These are phyloP conservation scores for Kwoniella dejecticola DNA, from an alignment of 768 basidiomycete species.

Conservation along the genomic window DNA sequence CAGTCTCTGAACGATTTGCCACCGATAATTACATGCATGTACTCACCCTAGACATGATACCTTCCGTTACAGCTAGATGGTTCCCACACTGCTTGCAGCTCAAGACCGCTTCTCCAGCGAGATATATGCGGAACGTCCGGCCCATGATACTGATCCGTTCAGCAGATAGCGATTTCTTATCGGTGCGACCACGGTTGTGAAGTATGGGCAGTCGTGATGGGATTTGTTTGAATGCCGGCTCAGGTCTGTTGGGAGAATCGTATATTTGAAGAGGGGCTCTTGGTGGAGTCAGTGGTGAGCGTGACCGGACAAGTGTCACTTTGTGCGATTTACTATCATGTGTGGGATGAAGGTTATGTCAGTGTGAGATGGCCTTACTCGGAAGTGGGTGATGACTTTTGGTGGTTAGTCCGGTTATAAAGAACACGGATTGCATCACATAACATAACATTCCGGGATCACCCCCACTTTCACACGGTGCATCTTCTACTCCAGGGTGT, in stretches of 20 bases:
- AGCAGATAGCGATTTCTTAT: no score
- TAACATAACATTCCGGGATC: background rate
- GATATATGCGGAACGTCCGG: constrained; percentile 47
- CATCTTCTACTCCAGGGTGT: background rate
- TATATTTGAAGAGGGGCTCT: no score
- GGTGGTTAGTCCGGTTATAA: background rate
- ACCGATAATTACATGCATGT: background rate
- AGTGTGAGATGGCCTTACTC: background rate
- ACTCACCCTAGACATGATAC: constrained; percentile 46
- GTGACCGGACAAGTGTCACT: no score
- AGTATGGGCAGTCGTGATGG: no score
- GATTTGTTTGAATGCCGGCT: no score
- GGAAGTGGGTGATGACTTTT: background rate
- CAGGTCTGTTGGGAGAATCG: no score
- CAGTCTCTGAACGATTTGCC: background rate
- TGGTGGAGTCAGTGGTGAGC: no score
- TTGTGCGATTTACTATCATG: no score
- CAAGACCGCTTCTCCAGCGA: constrained; percentile 50
- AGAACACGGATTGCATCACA: background rate
- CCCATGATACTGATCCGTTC: constrained; percentile 39
- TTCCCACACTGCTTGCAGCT: constrained; percentile 51
- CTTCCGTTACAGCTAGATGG: constrained; percentile 50
- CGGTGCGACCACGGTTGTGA: no score
- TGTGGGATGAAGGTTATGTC: background rate
- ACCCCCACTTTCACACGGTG: constrained; percentile 22